These are phyloP conservation scores for Pythium scleroteichum DNA, from an alignment of 352 stramenopile species.

Conservation along the genomic window DNA sequence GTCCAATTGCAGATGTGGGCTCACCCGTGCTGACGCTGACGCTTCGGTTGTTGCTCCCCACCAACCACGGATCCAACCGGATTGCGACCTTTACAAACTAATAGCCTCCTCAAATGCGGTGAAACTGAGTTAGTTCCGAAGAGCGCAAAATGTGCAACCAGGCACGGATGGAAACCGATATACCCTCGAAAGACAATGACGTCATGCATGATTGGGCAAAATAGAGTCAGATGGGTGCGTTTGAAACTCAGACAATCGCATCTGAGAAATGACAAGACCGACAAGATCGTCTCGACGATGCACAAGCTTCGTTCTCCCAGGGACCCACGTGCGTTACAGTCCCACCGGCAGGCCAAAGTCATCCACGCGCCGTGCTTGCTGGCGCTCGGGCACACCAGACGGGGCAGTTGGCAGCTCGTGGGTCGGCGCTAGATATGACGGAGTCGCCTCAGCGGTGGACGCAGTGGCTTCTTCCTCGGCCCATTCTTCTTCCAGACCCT, in stretches of 20 bases:
- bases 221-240: constrained; percentile 25
- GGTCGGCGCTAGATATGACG: constrained; percentile 64
- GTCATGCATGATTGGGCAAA: constrained; percentile 12
- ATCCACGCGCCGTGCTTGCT: constrained; percentile 45
- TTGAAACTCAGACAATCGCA: constrained; percentile 14
- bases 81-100: constrained; percentile 12
- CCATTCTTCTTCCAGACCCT: constrained; percentile 93
- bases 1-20: neutral
- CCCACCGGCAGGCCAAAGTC: constrained; percentile 74
- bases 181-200: constrained; percentile 6
- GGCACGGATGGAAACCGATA: neutral
- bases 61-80: constrained; percentile 35
- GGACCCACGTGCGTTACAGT: constrained; percentile 7
- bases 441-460: constrained; percentile 44
- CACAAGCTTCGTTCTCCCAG: too few relatives aligned
- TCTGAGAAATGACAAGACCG: constrained; percentile 10
- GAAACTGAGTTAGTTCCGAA: neutral
- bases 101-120: neutral
- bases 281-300: neutral
- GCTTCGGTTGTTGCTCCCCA: constrained; percentile 24
- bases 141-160: too few relatives aligned
- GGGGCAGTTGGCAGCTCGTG: constrained; percentile 65
- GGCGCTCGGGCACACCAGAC: constrained; percentile 40
- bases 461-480: constrained; percentile 71
- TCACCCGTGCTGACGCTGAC: constrained; percentile 17